A percentile compares a stretch with the other conserved stretches of the same genome.
These are phyloP conservation scores for Barnettozyma sp. DNA, from an alignment of 805 yeast species.

Conservation along the genomic window DNA sequence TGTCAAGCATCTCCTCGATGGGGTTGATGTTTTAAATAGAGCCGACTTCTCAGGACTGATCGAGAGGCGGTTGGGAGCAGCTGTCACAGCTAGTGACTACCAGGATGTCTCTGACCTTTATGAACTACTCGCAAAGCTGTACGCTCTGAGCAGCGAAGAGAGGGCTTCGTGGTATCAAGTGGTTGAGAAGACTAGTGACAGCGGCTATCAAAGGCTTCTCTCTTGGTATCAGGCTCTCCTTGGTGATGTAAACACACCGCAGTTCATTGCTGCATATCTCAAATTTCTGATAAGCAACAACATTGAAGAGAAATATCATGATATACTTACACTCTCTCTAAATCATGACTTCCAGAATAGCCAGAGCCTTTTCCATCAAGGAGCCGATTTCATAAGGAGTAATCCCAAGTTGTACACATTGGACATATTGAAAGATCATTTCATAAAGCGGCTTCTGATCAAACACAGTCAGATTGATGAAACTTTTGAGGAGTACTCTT, in stretches of 20 bases:
- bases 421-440: constrained; percentile 1
- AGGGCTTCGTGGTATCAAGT: background rate
- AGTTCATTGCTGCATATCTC: background rate
- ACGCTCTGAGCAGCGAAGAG: background rate
- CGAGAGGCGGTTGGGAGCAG: too few relatives aligned
- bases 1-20: too few relatives aligned
- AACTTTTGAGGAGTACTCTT: constrained; percentile 35
- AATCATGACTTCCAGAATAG: constrained; percentile 8
- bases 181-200: background rate
- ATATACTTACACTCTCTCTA: background rate
- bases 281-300: background rate
- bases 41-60: too few relatives aligned
- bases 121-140: background rate
- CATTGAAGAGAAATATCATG: background rate
- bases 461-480: constrained; percentile 39
- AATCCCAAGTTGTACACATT: background rate
- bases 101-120: too few relatives aligned
- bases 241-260: background rate
- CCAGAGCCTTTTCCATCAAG: background rate
- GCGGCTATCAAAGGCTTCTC: background rate
- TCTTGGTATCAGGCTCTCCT: background rate
- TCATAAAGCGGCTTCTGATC: constrained; percentile 27
- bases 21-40: too few relatives aligned
- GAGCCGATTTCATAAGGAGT: background rate
- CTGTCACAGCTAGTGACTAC: too few relatives aligned